A percentile compares a stretch with the other conserved stretches of the same genome.
phyloP scores from a whole-genome alignment of 306 rosid species.

The Cicer chorassanicum region DNA sequence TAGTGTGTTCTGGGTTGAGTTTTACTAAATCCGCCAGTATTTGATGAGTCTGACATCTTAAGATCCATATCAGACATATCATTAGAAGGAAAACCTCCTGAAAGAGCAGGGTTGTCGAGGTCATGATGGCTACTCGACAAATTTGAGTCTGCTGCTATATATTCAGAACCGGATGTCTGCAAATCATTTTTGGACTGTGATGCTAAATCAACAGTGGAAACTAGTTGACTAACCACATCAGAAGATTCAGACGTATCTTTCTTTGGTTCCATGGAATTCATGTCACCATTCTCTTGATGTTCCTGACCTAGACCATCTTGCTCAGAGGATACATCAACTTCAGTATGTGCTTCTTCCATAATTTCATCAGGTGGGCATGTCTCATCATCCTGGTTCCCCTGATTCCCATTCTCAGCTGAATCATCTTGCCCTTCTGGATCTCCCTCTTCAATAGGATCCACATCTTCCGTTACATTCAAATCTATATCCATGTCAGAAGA shows the following conservation, averaged over 20 bases:
- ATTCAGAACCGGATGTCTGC: constrained; percentile 54
- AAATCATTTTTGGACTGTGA: constrained; percentile 59
- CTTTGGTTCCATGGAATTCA: constrained; percentile 47
- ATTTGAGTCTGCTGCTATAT: constrained; percentile 57
- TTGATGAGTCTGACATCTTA: constrained; percentile 62
- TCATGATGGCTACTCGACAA: constrained; percentile 52
- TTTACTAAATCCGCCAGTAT: constrained; percentile 60
- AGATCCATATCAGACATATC: constrained; percentile 64
- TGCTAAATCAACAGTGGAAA: constrained; percentile 51
- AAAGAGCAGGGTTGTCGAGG: constrained; percentile 55
- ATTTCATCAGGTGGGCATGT: constrained; percentile 62
- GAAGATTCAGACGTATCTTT: constrained; percentile 54
- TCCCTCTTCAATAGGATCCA: constrained; percentile 59
- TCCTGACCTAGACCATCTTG: constrained; percentile 56
- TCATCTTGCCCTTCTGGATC: constrained; percentile 55
- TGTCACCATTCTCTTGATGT: constrained; percentile 55
- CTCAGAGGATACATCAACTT: constrained; percentile 57
- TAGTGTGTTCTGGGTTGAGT: constrained; percentile 51
- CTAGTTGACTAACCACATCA: constrained; percentile 49
- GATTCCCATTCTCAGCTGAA: constrained; percentile 47
- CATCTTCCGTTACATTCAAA: constrained; percentile 55
- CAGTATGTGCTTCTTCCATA: constrained; percentile 67
- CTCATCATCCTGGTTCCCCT: constrained; percentile 50
- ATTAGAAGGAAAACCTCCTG: constrained; percentile 65
- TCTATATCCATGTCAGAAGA: constrained; percentile 59